Evolutionary conservation across 2,329 filamentous ascomycete genomes (phyloP).

Genomic region (Diaporthe sp.): DNA sequence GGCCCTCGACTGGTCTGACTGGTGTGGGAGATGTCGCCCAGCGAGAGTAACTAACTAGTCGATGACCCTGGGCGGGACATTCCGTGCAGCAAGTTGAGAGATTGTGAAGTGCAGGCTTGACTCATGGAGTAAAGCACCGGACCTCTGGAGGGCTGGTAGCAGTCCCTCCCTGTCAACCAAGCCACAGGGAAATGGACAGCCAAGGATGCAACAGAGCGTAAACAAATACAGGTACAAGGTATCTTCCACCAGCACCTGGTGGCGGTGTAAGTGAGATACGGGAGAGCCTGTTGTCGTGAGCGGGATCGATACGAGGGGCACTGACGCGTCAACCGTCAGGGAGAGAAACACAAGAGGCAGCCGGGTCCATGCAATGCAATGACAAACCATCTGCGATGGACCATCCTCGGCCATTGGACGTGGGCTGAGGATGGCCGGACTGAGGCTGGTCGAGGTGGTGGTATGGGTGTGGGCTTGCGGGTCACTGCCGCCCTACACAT

Average conservation of each 20-base stretch:
- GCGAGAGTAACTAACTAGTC: background rate
- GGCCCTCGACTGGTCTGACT: background rate
- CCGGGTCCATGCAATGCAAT: background rate
- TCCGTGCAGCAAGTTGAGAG: background rate
- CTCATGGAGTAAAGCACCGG: slow-evolving; percentile 16
- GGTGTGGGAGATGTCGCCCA: background rate
- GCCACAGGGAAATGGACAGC: background rate
- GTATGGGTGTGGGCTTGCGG: slow-evolving; percentile 20
- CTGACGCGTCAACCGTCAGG: slow-evolving; percentile 5
- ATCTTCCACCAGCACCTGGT: background rate
- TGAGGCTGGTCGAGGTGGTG: background rate
- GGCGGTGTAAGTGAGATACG: slow-evolving; percentile 24
- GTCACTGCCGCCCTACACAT: slow-evolving; percentile 36
- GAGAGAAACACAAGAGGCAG: slow-evolving; percentile 17
- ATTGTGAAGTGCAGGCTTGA: slow-evolving; percentile 22
- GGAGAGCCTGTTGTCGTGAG: slow-evolving; percentile 9
- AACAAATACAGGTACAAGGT: background rate
- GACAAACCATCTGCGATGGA: background rate
- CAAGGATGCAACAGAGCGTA: background rate
- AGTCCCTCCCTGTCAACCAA: background rate
- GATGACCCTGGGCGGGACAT: background rate
- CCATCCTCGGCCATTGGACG: slow-evolving; percentile 4
- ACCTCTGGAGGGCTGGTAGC: background rate
- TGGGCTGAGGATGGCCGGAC: slow-evolving; percentile 15
- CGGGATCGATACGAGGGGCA: slow-evolving; percentile 7